phyloP scores from a whole-genome alignment of 1,284 basidiomycete species.

The Austropuccinia psidii region DNA sequence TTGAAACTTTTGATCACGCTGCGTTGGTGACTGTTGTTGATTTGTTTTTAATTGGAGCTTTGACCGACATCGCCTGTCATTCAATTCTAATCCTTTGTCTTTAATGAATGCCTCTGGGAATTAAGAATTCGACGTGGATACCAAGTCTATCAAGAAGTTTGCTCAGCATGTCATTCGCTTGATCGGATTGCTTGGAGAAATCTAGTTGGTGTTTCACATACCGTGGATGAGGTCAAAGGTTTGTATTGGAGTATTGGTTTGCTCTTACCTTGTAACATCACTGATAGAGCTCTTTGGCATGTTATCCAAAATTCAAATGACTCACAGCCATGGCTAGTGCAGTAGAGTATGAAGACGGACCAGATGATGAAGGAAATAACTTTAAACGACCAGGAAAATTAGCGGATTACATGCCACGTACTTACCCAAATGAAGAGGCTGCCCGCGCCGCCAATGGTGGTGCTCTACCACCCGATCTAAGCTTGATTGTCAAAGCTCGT shows the following conservation, averaged over 20 bases:
- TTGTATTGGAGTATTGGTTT: too few species aligned
- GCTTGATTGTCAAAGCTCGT: constrained; percentile 94
- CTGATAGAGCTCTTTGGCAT: background rate
- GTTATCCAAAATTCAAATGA: too few species aligned
- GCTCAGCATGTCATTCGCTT: constrained; percentile 96
- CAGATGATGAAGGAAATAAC: constrained; percentile 92
- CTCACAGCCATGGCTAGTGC: constrained; percentile 77
- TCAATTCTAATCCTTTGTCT: constrained; percentile 16
- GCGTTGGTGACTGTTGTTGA: constrained; percentile 43
- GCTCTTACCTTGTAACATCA: background rate
- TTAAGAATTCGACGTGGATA: constrained; percentile 90
- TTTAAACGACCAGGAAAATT: constrained; percentile 96
- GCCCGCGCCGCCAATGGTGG: constrained; percentile 88
- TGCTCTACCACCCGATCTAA: constrained; percentile 93
- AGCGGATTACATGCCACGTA: constrained; percentile 88
- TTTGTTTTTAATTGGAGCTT: too few species aligned
- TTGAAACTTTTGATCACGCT: constrained; percentile 92
- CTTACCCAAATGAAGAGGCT: constrained; percentile 98
- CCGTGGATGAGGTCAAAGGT: constrained; percentile 74
- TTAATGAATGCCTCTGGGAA: background rate
- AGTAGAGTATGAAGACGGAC: constrained; percentile 93
- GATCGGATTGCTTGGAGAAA: constrained; percentile 99
- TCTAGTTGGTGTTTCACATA: constrained; percentile 95
- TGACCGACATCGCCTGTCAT: background rate
- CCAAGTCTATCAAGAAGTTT: constrained; percentile 98